Evolutionary conservation across 2,329 filamentous ascomycete genomes (phyloP).

Genomic region (Daldinia sp.): DNA sequence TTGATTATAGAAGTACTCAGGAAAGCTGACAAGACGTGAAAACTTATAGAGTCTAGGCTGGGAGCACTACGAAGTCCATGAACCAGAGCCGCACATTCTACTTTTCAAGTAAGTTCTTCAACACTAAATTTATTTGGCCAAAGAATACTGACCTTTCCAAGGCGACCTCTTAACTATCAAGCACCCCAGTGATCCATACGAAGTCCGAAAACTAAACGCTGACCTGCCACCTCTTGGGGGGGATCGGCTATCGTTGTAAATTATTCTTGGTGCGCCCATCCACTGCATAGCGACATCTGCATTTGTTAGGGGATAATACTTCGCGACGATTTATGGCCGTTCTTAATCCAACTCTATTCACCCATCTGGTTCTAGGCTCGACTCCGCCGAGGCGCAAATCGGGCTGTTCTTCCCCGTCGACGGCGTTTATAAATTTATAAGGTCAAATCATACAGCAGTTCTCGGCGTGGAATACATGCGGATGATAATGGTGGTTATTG

Average conservation of each 20-base stretch:
- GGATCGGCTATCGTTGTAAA: slow-evolving; percentile 40
- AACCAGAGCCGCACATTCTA: slow-evolving; percentile 97
- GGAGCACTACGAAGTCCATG: slow-evolving; percentile 99
- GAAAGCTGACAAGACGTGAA: slow-evolving; percentile 29
- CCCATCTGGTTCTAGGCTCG: slow-evolving; percentile 29
- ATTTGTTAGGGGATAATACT: slow-evolving; percentile 50
- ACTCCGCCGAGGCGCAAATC: slow-evolving; percentile 11
- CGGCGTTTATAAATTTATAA: slow-evolving; percentile 13
- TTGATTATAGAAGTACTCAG: slow-evolving; percentile 2
- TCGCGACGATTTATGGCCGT: slow-evolving; percentile 49
- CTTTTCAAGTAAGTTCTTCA: slow-evolving; percentile 88
- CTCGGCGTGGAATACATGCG: slow-evolving; percentile 30
- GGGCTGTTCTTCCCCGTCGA: slow-evolving; percentile 9
- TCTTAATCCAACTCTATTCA: slow-evolving; percentile 36
- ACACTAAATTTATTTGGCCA: slow-evolving; percentile 1
- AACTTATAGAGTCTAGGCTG: slow-evolving; percentile 86
- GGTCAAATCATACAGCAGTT: slow-evolving; percentile 24
- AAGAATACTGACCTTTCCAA: slow-evolving; percentile 53
- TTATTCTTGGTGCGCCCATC: slow-evolving; percentile 44
- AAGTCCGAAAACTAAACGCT: slow-evolving; percentile 19
- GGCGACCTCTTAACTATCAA: slow-evolving; percentile 87
- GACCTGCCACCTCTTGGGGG: slow-evolving; percentile 27
- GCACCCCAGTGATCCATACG: slow-evolving; percentile 66
- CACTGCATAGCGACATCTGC: slow-evolving; percentile 53
- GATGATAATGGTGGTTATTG: slow-evolving; percentile 30